Evolutionary conservation across 805 yeast genomes (phyloP).

Genomic region (Kodamaea neixiangensis): DNA sequence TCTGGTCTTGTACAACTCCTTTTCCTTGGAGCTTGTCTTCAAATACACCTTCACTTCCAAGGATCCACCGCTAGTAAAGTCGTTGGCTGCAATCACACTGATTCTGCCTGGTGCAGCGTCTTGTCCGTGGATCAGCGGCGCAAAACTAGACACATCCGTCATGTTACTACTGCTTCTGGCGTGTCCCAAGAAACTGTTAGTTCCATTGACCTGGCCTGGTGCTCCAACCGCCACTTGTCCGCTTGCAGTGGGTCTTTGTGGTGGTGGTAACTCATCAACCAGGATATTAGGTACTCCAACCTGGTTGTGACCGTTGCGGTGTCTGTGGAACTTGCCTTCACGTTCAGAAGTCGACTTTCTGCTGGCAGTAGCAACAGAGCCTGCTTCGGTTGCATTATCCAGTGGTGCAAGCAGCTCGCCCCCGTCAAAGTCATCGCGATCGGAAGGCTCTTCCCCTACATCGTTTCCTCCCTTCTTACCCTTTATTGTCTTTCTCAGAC

Average conservation of each 20-base stretch:
- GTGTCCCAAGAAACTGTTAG: conserved; percentile 16
- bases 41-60: conserved; percentile 57
- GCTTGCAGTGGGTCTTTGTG: conserved; percentile 33
- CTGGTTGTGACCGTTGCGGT: not conserved
- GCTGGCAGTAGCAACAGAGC: conserved; percentile 1
- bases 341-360: conserved; percentile 5
- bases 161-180: conserved; percentile 22
- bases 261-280: conserved; percentile 38
- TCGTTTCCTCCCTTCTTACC: conserved; percentile 14
- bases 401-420: conserved; percentile 9
- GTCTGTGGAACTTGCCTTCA: conserved; percentile 13
- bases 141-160: conserved; percentile 38
- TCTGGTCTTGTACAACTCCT: conserved; percentile 67
- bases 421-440: conserved; percentile 14
- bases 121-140: conserved; percentile 32
- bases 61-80: conserved; percentile 33
- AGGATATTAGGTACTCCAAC: conserved; percentile 35
- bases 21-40: conserved; percentile 48
- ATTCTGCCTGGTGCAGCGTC: conserved; percentile 55
- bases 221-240: conserved; percentile 14
- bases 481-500: conserved; percentile 18
- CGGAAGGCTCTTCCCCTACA: conserved; percentile 13
- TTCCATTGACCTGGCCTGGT: conserved; percentile 3
- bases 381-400: conserved; percentile 1
- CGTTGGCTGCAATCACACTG: conserved; percentile 49